Conservation (phyloP, 192 early-diverging fungal species). For the Chytriomyces sp. region DNA sequence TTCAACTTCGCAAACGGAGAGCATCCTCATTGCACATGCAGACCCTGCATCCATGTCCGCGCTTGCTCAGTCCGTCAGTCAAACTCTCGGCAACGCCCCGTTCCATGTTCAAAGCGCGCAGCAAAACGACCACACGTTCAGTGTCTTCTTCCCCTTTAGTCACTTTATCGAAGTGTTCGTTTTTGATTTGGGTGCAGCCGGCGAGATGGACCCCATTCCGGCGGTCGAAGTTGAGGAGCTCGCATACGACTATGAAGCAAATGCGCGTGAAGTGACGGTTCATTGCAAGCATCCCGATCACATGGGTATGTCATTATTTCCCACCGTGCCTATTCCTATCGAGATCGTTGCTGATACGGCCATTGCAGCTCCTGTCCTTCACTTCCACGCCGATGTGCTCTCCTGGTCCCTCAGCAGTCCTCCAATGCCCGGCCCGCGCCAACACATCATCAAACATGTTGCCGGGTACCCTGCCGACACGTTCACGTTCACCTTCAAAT, state of each 20-base stretch:
- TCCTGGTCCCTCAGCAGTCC: slow-evolving; percentile 51
- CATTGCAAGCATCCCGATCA: slow-evolving; percentile 45
- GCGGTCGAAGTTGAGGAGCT: slow-evolving; percentile 12
- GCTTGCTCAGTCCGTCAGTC: slow-evolving; percentile 47
- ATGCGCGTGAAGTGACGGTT: neutral
- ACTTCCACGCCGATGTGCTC: slow-evolving; percentile 62
- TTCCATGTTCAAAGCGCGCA: slow-evolving; percentile 25
- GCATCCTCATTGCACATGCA: slow-evolving; percentile 59
- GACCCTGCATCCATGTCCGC: slow-evolving; percentile 55
- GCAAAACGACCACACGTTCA: slow-evolving; percentile 55
- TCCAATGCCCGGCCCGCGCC: neutral
- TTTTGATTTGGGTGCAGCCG: slow-evolving; percentile 33
- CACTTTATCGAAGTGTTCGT: slow-evolving; percentile 59
- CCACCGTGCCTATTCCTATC: too few relatives aligned
- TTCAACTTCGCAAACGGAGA: slow-evolving; percentile 56
- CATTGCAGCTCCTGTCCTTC: slow-evolving; percentile 60
- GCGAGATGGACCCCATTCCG: slow-evolving; percentile 38
- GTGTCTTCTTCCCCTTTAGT: slow-evolving; percentile 66
- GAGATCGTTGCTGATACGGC: slow-evolving; percentile 48
- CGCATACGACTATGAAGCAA: neutral
- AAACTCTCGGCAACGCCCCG: slow-evolving; percentile 36
- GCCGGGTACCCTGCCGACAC: slow-evolving; percentile 37
- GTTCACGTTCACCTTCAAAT: slow-evolving; percentile 37
- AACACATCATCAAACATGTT: slow-evolving; percentile 37
- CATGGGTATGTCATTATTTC: slow-evolving; percentile 30